A percentile compares a stretch with the other conserved stretches of the same genome.
Evolutionary conservation across 2,329 filamentous ascomycete species (phyloP).

Genomic region (Ampelomyces quisqualis): DNA sequence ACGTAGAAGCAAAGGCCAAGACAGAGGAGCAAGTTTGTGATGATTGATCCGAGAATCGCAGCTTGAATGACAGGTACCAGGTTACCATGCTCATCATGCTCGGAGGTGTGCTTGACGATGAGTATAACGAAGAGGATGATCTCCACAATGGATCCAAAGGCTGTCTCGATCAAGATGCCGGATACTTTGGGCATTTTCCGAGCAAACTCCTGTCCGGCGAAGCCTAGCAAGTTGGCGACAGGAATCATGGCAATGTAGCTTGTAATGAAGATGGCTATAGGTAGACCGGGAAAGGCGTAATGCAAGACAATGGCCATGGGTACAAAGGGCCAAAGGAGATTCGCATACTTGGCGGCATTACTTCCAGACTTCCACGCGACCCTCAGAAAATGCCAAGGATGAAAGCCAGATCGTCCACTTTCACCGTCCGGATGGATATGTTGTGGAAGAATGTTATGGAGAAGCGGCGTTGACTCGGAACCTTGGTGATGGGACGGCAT

Average conservation of each 20-base stretch:
- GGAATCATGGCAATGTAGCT: slow-evolving; percentile 76
- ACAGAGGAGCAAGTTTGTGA: slow-evolving; percentile 79
- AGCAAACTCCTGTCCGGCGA: slow-evolving; percentile 69
- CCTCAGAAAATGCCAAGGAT: slow-evolving; percentile 62
- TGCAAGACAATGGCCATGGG: slow-evolving; percentile 66
- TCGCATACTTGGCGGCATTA: slow-evolving; percentile 64
- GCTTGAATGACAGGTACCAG: slow-evolving; percentile 71
- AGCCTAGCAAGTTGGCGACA: slow-evolving; percentile 71
- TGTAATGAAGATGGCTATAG: slow-evolving; percentile 65
- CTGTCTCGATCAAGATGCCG: slow-evolving; percentile 60
- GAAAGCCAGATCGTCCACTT: slow-evolving; percentile 65
- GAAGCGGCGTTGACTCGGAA: slow-evolving; percentile 34
- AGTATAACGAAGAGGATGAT: slow-evolving; percentile 79
- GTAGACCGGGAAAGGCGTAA: slow-evolving; percentile 54
- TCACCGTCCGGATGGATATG: slow-evolving; percentile 59
- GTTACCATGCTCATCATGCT: slow-evolving; percentile 45
- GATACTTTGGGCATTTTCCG: slow-evolving; percentile 73
- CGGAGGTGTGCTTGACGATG: slow-evolving; percentile 52
- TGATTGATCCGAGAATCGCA: slow-evolving; percentile 79
- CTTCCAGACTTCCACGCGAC: slow-evolving; percentile 67
- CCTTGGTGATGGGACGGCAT: slow-evolving; percentile 22
- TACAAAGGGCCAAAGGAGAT: slow-evolving; percentile 73
- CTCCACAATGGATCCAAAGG: slow-evolving; percentile 72
- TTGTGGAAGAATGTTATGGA: slow-evolving; percentile 30
- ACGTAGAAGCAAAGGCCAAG: slow-evolving; percentile 78